Evolutionary conservation across 331 rosid genomes (phyloP), one percentile per base, ranked within the genome.

Genomic region (Saraca asoca): DNA sequence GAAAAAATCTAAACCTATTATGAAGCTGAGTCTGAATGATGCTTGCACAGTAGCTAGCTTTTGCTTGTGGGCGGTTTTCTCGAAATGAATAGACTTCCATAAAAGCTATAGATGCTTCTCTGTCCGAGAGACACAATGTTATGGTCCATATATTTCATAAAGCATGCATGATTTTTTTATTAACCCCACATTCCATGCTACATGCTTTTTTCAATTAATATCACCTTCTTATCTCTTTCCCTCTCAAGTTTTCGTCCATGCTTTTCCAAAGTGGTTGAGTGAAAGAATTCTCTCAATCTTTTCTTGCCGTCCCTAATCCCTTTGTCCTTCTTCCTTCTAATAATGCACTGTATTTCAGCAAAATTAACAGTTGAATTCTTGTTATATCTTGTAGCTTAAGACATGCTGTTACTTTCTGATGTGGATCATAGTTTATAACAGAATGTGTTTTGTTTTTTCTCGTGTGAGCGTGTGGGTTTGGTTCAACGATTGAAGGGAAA

Each of bases 201-300:
- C 44, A 54, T 59, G 71, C 77, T 45, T 63, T 69, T 69, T 35
- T 42, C 16, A 49, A 24, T 24, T 58, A 19, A 58, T 60, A 51
- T 31, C 55, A 43, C 4, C 4, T 64, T 65, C 66, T 65, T 45
- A 65, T 75, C 68, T 33, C 45, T 46, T 64, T 74, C 46, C 46
- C 63, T 43, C 67, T 58, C 58, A 69, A 69, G 64, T 41, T 56
- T 44, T 24, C 31, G 33, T 64, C 13, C 19, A 51, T 69, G 77
- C 79, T 79, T 79, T 78, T 78, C 24, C 76, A 73, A 73, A 78
- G 80, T 75, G 62, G 14, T 59, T 70, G 72, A 64, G 45, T 58
- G 43, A 39, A 7, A 7, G 43, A 5, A n/a, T 58, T 54, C 46
- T 71, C 64, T 71, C 70, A 58, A 29, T 49, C 59, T 34, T 49